phyloP scores from a whole-genome alignment of 2,329 filamentous ascomycete species.

The Didymella segeticola region DNA sequence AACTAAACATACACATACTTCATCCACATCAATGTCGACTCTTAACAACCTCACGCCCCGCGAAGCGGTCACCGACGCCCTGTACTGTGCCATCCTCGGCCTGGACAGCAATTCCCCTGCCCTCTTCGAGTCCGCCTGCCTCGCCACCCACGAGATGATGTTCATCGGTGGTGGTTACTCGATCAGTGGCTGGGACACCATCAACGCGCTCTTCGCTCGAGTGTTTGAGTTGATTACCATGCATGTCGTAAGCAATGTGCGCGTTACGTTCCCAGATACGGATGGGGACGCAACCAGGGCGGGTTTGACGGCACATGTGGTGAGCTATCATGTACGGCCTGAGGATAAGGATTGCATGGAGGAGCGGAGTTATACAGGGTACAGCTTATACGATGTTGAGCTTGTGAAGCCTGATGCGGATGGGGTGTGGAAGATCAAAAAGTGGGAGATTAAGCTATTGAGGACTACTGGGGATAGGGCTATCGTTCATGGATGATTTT shows the following conservation, averaged over 20 bases:
- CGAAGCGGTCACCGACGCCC: constrained; percentile 32
- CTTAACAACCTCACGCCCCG: constrained; percentile 24
- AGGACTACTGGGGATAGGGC: constrained; percentile 31
- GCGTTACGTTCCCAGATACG: constrained; percentile 23
- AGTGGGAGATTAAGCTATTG: constrained; percentile 32
- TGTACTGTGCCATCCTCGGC: constrained; percentile 31
- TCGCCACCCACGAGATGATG: constrained; percentile 25
- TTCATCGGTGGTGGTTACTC: constrained; percentile 21
- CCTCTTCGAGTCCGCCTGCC: constrained; percentile 31
- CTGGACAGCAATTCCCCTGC: constrained; percentile 30
- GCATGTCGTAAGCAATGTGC: constrained; percentile 34
- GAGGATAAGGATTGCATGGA: constrained; percentile 27
- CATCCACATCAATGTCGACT: constrained; percentile 15
- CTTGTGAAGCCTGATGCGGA: constrained; percentile 25
- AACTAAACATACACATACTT: background rate
- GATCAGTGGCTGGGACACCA: constrained; percentile 24
- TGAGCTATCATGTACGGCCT: constrained; percentile 29
- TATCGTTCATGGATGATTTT: constrained; percentile 12
- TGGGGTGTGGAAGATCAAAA: constrained; percentile 35
- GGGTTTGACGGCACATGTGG: constrained; percentile 29
- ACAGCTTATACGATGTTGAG: constrained; percentile 29
- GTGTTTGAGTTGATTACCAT: constrained; percentile 29
- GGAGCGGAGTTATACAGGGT: constrained; percentile 29
- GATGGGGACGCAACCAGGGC: constrained; percentile 21
- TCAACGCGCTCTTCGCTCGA: constrained; percentile 23